phyloP scores from a whole-genome alignment of 106 monocot species.

The Acorus calamus region DNA sequence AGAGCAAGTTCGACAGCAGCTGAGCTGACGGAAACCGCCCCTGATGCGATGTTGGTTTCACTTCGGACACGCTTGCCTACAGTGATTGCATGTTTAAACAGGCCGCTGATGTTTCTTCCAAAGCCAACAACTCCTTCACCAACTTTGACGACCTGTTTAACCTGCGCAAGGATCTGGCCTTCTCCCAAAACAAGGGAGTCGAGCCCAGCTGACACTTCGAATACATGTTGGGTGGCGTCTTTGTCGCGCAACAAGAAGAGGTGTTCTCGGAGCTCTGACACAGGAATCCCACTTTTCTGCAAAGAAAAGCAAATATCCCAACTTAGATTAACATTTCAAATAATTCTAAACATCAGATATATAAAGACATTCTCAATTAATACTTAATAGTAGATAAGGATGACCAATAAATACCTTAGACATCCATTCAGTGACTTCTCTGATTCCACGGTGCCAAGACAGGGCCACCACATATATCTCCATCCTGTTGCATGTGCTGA shows the following conservation, averaged over 20 bases:
- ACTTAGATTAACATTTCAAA: no score
- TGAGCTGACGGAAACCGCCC: conserved; percentile 96
- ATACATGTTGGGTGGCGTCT: conserved; percentile 86
- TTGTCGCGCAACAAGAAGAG: conserved; percentile 84
- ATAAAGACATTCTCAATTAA: no score
- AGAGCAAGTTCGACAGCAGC: conserved; percentile 94
- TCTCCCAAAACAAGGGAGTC: conserved; percentile 97
- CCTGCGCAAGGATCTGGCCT: conserved; percentile 96
- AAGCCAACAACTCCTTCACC: conserved; percentile 67
- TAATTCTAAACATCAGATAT: no score
- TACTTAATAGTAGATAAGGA: no score
- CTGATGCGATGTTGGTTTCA: conserved; percentile 92
- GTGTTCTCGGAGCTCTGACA: conserved; percentile 68
- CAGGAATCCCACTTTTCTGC: conserved; percentile 90
- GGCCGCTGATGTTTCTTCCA: conserved; percentile 86
- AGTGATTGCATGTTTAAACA: conserved; percentile 91
- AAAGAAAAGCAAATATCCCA: not conserved
- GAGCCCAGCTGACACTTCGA: conserved; percentile 90
- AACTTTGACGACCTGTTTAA: conserved; percentile 81
- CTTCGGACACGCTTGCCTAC: conserved; percentile 76
- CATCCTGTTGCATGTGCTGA: conserved; percentile 98
- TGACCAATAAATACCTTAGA: conserved; percentile 50
- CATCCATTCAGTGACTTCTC: conserved; percentile 97
- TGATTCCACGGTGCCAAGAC: conserved; percentile 92
- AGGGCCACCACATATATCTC: conserved; percentile 95